These are phyloP conservation scores for Penstemon eatonii DNA, from an alignment of 257 asterid genomes.

Conservation along the genomic window DNA sequence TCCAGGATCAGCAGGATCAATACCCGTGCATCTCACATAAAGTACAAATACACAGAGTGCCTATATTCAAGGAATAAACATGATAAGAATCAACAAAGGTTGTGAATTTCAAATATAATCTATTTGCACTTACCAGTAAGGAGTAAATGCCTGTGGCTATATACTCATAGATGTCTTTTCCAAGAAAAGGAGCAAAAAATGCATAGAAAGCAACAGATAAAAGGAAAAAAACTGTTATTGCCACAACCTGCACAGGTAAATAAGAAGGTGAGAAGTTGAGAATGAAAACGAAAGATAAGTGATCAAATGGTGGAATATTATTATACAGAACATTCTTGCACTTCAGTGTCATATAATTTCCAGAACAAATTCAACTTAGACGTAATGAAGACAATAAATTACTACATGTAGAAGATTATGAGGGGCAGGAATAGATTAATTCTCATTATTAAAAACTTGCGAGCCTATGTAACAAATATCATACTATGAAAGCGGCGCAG, in stretches of 20 bases:
- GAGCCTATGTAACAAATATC: background rate
- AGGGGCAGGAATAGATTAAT: background rate
- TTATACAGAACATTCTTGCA: background rate
- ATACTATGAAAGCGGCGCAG: constrained; percentile 3
- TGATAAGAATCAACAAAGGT: constrained; percentile 22
- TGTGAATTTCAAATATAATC: constrained; percentile 17
- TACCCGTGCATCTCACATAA: constrained; percentile 89
- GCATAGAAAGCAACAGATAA: constrained; percentile 95
- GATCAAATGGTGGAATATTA: background rate
- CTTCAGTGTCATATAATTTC: constrained; percentile 3
- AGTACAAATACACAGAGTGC: constrained; percentile 74
- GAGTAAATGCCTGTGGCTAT: constrained; percentile 83
- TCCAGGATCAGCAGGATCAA: constrained; percentile 97
- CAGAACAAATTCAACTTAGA: constrained; percentile 11
- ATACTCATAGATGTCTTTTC: constrained; percentile 83
- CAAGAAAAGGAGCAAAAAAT: constrained; percentile 95
- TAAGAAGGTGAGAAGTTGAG: constrained; percentile 23
- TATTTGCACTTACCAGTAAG: constrained; percentile 62
- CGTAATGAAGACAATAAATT: constrained; percentile 5
- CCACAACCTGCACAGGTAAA: constrained; percentile 72
- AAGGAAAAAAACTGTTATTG: constrained; percentile 89
- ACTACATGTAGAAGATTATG: constrained; percentile 6
- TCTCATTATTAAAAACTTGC: background rate
- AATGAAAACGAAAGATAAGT: constrained; percentile 9
- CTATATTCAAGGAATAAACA: constrained; percentile 42